Percentiles rank a stretch among this genome's conserved stretches.
Evolutionary conservation across 257 asterid genomes (phyloP).

Genomic region (Solanum clarkiae): DNA sequence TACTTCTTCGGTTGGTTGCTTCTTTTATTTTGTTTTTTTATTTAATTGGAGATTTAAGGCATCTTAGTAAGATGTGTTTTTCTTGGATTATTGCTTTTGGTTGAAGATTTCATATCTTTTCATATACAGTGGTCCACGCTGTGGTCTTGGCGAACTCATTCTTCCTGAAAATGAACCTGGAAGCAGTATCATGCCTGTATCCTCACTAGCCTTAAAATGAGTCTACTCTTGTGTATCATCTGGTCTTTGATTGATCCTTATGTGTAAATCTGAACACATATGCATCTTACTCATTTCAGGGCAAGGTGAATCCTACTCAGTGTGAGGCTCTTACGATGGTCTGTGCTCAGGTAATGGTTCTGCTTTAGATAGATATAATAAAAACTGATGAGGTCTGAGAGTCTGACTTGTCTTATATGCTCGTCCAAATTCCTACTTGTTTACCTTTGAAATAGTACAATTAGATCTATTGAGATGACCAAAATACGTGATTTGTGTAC

Average conservation of each 20-base stretch:
- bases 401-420: neutral
- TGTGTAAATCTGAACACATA: neutral
- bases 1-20: neutral
- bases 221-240: neutral
- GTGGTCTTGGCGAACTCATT: slow-evolving; percentile 94
- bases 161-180: slow-evolving; percentile 99
- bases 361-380: neutral
- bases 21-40: neutral
- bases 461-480: too few species aligned
- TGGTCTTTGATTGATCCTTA: neutral
- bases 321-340: slow-evolving; percentile 98
- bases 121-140: slow-evolving; percentile 83
- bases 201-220: neutral
- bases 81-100: neutral
- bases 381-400: neutral
- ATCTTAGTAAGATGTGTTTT: neutral
- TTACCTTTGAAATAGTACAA: too few species aligned
- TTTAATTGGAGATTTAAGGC: neutral
- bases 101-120: slow-evolving; percentile 1
- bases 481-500: too few species aligned
- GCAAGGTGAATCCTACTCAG: slow-evolving; percentile 96
- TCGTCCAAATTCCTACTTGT: neutral
- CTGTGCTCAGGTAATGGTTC: slow-evolving; percentile 71
- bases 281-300: slow-evolving; percentile 29
- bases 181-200: slow-evolving; percentile 98